Conservation (phyloP, 2,329 filamentous ascomycete species). For the Xylaria sp. region DNA sequence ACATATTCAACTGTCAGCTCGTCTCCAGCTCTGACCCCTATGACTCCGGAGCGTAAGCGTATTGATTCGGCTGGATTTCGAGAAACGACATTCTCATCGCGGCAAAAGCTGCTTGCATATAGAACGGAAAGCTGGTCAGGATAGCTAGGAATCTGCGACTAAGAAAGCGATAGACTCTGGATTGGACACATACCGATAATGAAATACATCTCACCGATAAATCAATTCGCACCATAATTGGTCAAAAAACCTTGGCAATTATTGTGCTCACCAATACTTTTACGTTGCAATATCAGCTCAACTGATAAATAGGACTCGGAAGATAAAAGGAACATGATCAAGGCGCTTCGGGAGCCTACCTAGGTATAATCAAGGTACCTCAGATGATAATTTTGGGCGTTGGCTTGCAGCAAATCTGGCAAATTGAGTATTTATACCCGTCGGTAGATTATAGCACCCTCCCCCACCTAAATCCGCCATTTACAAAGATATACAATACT, state of each 20-base stretch:
- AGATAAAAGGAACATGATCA: not conserved
- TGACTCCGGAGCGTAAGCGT: slow-evolving; percentile 39
- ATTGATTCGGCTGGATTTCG: slow-evolving; percentile 40
- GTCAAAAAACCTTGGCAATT: not conserved
- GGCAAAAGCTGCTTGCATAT: slow-evolving; percentile 38
- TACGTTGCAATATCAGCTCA: not conserved
- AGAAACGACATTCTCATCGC: slow-evolving; percentile 43
- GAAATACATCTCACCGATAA: slow-evolving; percentile 8
- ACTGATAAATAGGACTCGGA: not conserved
- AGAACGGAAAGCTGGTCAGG: slow-evolving; percentile 35
- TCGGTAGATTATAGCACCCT: not conserved
- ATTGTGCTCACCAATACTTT: not conserved
- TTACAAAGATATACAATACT: too few species aligned
- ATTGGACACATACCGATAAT: slow-evolving; percentile 23
- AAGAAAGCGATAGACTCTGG: slow-evolving; percentile 18
- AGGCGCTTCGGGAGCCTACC: not conserved
- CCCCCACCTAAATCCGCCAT: too few species aligned
- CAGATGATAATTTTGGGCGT: not conserved
- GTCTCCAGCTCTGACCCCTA: slow-evolving; percentile 28
- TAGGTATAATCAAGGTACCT: not conserved
- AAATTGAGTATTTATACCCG: not conserved
- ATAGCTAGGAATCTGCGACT: slow-evolving; percentile 11
- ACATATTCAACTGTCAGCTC: slow-evolving; percentile 42
- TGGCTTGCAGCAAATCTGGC: not conserved
- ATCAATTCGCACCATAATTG: not conserved